phyloP scores from a whole-genome alignment of 164 flowering plant genomes.

The Euptelea pleiosperma region DNA sequence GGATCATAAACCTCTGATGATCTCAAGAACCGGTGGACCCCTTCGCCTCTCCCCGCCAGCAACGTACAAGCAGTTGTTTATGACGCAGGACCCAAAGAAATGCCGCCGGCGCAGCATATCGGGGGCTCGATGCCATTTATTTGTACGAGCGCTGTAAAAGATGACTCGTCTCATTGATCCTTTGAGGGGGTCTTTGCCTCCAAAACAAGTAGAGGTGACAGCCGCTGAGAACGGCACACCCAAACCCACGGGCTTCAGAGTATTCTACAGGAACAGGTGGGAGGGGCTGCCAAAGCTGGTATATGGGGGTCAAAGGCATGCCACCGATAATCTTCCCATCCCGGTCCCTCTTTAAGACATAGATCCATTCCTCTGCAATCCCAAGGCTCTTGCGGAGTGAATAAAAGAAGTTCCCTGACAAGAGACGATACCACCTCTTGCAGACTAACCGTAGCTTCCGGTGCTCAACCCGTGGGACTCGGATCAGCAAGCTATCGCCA shows the following conservation, averaged over 20 bases:
- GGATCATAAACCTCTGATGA: conserved; percentile 89
- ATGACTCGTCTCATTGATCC: conserved; percentile 85
- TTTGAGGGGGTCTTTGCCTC: conserved; percentile 71
- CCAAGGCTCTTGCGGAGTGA: conserved; percentile 69
- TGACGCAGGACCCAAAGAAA: conserved; percentile 80
- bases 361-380: conserved; percentile 83
- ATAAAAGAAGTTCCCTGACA: conserved; percentile 73
- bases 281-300: conserved; percentile 86
- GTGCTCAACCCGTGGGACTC: conserved; percentile 76
- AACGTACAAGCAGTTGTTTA: conserved; percentile 82
- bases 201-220: conserved; percentile 81
- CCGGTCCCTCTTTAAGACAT: conserved; percentile 70
- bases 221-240: conserved; percentile 80
- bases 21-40: conserved; percentile 55
- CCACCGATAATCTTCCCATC: conserved; percentile 78
- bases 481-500: conserved; percentile 86
- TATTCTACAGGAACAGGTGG: conserved; percentile 83
- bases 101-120: conserved; percentile 78
- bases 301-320: conserved; percentile 79
- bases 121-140: conserved; percentile 93
- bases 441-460: conserved; percentile 73
- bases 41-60: conserved; percentile 89
- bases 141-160: conserved; percentile 75
- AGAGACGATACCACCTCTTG: conserved; percentile 83
- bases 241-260: conserved; percentile 69